Base-by-base conservation (phyloP, 2,329 filamentous ascomycete genomes). In the Fusarium burgessii region DNA sequence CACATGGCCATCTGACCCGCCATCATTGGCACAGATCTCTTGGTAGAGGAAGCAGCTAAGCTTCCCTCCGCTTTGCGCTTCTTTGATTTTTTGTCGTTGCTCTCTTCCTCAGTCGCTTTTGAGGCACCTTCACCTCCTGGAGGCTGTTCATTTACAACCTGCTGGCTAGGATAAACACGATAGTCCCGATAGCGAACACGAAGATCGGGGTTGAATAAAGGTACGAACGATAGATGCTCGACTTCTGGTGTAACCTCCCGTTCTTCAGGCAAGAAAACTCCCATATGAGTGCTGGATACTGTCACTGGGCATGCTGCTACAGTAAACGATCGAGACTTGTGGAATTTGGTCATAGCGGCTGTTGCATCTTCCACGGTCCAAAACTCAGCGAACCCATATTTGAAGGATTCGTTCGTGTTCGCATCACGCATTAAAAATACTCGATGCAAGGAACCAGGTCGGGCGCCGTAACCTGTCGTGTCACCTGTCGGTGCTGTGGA, bases 331-430 rank as follows among this genome's bases (percentile, higher is more conserved):
- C 93, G 89, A 32, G 91, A 89, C 36, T 90, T 91, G 41, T 89
- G 89, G 73, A 92, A 91, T 72, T 93, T 93, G 25, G 87, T 85
- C 76, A 95, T 82, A 7, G 93, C 93, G 25, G 90, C 91, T 78
- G 90, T 87, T 4, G 93, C 92, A 78, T 96, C 93, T 78, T 92
- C 89, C 20, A 93, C 84, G 1, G 89, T 92, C 74, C 89, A 91
- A 77, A 95, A 97, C 79, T 97, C 93, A 2, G 91, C 93, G 80
- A 97, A 97, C 0, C 93, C 93, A 74, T 93, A 97, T 72, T 91
- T 89, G 86, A 92, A 93, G 55, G 91, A 93, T 66, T 93, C 90
- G 58, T 93, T 88, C 7, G 86, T 91, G 66, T 85, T 86, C 46
- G 90, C 87, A 77, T 95, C 92, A 59, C 93, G 89, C 75, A 96